Conservation (phyloP, 345 rosid species). For the Citropsis articulata region DNA sequence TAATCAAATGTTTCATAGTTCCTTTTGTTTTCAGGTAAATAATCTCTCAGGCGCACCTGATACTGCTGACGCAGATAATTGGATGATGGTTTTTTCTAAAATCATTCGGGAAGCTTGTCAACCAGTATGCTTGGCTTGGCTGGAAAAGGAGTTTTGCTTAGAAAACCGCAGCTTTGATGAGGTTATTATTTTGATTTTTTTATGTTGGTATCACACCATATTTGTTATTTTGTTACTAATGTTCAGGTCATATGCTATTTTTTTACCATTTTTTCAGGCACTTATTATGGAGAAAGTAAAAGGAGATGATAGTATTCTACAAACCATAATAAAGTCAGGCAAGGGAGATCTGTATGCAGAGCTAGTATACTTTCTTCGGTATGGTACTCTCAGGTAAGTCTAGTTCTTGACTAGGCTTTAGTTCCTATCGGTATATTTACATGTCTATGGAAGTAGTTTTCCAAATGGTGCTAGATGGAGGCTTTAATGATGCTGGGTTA, state of each 20-base stretch:
- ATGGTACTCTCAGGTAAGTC: constrained; percentile 49
- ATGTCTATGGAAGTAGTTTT: background rate
- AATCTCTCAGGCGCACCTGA: constrained; percentile 25
- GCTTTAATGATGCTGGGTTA: background rate
- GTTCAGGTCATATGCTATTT: background rate
- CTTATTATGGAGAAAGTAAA: constrained; percentile 57
- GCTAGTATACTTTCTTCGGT: constrained; percentile 57
- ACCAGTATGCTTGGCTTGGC: constrained; percentile 63
- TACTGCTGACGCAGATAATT: constrained; percentile 39
- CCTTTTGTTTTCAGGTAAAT: constrained; percentile 51
- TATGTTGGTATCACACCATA: background rate
- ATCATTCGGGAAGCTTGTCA: constrained; percentile 51
- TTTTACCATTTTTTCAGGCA: constrained; percentile 37
- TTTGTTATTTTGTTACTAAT: background rate
- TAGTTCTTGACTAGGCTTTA: background rate
- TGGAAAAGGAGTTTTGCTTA: constrained; percentile 46
- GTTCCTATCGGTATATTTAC: background rate
- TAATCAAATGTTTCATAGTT: constrained; percentile 7
- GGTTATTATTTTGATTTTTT: constrained; percentile 31
- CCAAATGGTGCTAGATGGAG: background rate
- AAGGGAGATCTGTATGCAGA: constrained; percentile 85
- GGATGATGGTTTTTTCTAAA: constrained; percentile 42
- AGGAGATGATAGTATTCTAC: constrained; percentile 54
- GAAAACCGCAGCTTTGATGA: constrained; percentile 39
- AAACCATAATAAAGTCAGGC: constrained; percentile 67